phyloP scores from a whole-genome alignment of 108 stramenopile genomes.

The Discostella stelligeroides region DNA sequence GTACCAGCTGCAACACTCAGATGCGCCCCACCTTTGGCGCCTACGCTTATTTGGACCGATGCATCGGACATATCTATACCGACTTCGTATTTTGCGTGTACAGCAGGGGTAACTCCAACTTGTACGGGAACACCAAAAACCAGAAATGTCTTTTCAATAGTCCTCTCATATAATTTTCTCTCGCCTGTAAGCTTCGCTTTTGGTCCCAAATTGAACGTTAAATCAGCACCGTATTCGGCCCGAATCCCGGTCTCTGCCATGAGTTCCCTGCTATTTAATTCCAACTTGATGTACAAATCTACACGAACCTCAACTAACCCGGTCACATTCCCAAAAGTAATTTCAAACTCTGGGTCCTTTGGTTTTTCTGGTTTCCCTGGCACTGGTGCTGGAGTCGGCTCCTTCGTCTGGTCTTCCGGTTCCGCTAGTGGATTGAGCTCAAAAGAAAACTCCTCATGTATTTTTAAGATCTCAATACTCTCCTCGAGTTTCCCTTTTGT shows the following conservation, averaged over 20 bases:
- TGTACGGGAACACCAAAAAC: neutral
- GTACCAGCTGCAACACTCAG: conserved; percentile 4
- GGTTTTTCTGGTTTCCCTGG: neutral
- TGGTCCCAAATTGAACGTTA: neutral
- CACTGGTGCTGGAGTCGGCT: too few relatives aligned
- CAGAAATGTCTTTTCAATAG: neutral
- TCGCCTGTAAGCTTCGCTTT: neutral
- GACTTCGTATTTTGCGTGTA: neutral
- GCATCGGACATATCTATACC: too few relatives aligned
- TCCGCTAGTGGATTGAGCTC: too few relatives aligned
- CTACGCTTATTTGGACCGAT: neutral
- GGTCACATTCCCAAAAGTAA: neutral
- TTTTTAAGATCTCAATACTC: too few relatives aligned
- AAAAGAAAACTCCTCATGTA: too few relatives aligned
- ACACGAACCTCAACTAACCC: neutral
- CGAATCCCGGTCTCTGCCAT: neutral
- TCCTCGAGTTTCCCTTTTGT: too few relatives aligned
- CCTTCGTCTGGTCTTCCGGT: too few relatives aligned
- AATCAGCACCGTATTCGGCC: conserved; percentile 1
- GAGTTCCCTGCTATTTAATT: neutral
- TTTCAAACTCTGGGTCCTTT: neutral
- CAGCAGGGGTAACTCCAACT: neutral
- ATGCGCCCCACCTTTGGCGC: neutral
- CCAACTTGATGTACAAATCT: conserved; percentile 7
- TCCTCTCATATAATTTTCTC: neutral